phyloP scores from a whole-genome alignment of 192 early-diverging fungal species.

The Ambispora gerdemannii region DNA sequence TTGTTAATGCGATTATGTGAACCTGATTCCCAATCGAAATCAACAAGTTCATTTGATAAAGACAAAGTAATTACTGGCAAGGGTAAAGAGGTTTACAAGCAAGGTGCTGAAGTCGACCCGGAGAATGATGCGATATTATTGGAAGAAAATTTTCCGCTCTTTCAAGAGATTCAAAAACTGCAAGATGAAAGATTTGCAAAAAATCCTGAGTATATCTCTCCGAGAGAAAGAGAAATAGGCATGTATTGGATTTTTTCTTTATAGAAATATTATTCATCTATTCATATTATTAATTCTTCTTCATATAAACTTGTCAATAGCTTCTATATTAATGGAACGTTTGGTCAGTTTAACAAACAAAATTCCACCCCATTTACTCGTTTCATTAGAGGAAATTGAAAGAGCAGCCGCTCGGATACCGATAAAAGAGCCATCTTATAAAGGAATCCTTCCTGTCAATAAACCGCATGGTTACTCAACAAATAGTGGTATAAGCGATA shows the following conservation, averaged over 20 bases:
- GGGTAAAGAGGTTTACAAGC: not conserved
- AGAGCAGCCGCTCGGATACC: constrained; percentile 42
- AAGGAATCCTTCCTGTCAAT: constrained; percentile 49
- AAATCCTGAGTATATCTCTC: constrained; percentile 33
- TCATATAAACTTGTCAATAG: constrained; percentile 12
- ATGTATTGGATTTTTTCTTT: constrained; percentile 16
- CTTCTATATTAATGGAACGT: constrained; percentile 34
- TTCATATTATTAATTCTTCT: not conserved
- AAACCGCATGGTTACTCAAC: constrained; percentile 50
- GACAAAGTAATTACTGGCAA: not conserved
- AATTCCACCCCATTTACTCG: constrained; percentile 39
- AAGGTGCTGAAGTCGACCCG: not conserved
- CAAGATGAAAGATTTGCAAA: constrained; percentile 50
- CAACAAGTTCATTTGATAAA: constrained; percentile 12
- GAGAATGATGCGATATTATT: constrained; percentile 33
- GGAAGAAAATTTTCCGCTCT: constrained; percentile 40
- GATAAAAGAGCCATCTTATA: constrained; percentile 42
- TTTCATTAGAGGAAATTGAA: constrained; percentile 37
- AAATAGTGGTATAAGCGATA: not conserved
- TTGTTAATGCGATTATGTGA: not conserved
- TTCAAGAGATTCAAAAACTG: constrained; percentile 39
- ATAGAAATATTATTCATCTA: not conserved
- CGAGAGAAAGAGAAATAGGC: constrained; percentile 45
- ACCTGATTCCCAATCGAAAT: not conserved
- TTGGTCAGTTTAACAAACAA: constrained; percentile 34